phyloP scores from a whole-genome alignment of 2,329 filamentous ascomycete species.

The Fusarium algeriense region DNA sequence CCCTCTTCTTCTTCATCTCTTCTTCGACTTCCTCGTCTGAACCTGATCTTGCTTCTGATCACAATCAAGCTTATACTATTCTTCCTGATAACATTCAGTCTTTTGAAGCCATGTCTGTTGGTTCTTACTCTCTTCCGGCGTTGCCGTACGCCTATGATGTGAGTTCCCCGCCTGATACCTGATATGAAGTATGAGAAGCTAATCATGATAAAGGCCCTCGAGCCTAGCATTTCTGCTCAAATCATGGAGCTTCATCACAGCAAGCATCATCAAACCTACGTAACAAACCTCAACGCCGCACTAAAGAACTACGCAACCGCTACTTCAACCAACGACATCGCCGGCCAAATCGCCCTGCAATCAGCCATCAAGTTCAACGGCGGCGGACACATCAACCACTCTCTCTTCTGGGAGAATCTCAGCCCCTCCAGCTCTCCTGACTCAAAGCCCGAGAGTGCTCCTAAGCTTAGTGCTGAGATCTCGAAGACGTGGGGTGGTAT shows the following conservation, averaged over 20 bases:
- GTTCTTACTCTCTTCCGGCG: conserved; percentile 70
- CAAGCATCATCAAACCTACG: conserved; percentile 84
- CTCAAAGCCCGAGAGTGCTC: conserved; percentile 67
- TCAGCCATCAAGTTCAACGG: conserved; percentile 86
- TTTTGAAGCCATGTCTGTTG: conserved; percentile 52
- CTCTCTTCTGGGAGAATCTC: conserved; percentile 91
- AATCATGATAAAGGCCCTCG: conserved; percentile 67
- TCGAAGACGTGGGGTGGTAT: conserved; percentile 75
- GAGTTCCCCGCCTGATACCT: conserved; percentile 48
- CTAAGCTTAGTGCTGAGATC: conserved; percentile 72
- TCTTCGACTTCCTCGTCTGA: conserved; percentile 9
- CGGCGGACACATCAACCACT: conserved; percentile 93
- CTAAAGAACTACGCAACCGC: conserved; percentile 71
- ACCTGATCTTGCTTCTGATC: conserved; percentile 9
- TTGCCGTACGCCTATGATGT: conserved; percentile 80
- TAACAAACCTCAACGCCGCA: conserved; percentile 79
- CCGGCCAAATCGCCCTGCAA: conserved; percentile 75
- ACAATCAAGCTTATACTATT: conserved; percentile 1
- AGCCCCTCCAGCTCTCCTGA: conserved; percentile 69
- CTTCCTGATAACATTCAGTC: conserved; percentile 1
- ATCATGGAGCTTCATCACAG: conserved; percentile 86
- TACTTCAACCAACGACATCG: conserved; percentile 67
- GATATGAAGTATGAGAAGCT: neutral
- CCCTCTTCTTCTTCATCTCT: conserved; percentile 34
- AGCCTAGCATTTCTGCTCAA: conserved; percentile 79